These are phyloP conservation scores for Pisolithus albus DNA, from an alignment of 768 basidiomycete genomes.

Conservation along the genomic window DNA sequence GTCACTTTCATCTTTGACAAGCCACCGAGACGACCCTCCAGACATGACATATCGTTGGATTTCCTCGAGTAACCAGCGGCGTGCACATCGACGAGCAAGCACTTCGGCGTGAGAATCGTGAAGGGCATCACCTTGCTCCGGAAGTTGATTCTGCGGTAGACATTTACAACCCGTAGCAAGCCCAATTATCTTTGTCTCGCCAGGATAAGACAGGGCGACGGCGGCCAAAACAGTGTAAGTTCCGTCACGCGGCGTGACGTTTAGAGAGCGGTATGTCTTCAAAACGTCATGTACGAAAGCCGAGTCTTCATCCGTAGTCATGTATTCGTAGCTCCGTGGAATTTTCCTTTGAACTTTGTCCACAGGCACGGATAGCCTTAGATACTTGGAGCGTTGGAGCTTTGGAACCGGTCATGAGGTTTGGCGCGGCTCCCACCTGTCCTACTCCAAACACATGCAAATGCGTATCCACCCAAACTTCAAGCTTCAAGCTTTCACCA, in stretches of 20 bases:
- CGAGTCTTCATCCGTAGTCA: slow-evolving; percentile 8
- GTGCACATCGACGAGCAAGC: slow-evolving; percentile 72
- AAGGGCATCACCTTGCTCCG: slow-evolving; percentile 65
- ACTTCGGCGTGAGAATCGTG: slow-evolving; percentile 93
- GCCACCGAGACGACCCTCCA: slow-evolving; percentile 43
- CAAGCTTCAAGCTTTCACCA: no score
- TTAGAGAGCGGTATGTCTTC: slow-evolving; percentile 37
- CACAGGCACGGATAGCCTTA: not conserved
- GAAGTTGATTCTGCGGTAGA: slow-evolving; percentile 56
- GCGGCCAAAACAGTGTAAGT: slow-evolving; percentile 62
- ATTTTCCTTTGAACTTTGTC: no score
- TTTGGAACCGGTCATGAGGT: not conserved
- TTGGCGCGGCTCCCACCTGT: not conserved
- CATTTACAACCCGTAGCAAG: slow-evolving; percentile 84
- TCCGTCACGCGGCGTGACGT: slow-evolving; percentile 43
- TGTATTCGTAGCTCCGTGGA: not conserved
- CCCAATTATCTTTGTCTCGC: slow-evolving; percentile 50
- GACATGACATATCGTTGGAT: slow-evolving; percentile 23
- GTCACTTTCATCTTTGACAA: slow-evolving; percentile 25
- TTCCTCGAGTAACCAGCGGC: slow-evolving; percentile 78
- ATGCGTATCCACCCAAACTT: not conserved
- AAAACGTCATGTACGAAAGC: slow-evolving; percentile 34
- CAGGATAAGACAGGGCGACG: slow-evolving; percentile 40
- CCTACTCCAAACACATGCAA: slow-evolving; percentile 11
- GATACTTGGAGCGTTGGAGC: not conserved